These are phyloP conservation scores for Globisporangium sylvaticum DNA, from an alignment of 352 stramenopile genomes.

Conservation along the genomic window DNA sequence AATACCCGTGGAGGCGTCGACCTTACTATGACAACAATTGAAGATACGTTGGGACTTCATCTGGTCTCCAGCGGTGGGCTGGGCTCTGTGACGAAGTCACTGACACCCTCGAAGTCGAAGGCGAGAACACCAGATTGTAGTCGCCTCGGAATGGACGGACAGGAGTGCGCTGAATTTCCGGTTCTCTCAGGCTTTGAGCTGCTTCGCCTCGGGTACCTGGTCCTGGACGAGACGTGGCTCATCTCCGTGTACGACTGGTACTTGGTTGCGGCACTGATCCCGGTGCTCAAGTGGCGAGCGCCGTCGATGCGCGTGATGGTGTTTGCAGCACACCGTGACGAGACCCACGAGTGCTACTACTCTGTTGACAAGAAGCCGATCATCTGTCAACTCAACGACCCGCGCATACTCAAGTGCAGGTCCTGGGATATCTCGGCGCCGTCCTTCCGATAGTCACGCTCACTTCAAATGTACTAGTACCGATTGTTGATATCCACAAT, in stretches of 20 bases:
- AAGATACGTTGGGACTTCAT: slow-evolving; percentile 6
- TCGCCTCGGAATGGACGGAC: neutral
- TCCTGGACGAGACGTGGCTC: neutral
- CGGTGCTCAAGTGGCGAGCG: neutral
- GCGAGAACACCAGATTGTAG: neutral
- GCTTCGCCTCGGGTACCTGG: slow-evolving; percentile 13
- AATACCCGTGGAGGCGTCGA: neutral
- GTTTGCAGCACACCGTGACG: neutral
- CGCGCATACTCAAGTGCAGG: neutral
- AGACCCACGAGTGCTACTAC: neutral
- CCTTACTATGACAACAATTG: neutral
- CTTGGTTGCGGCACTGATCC: neutral
- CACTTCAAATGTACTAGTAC: too few relatives aligned
- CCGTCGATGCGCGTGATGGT: neutral
- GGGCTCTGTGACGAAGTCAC: neutral
- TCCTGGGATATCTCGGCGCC: neutral
- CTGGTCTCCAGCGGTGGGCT: slow-evolving; percentile 9
- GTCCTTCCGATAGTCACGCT: neutral
- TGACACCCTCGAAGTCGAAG: too few relatives aligned
- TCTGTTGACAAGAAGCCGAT: neutral
- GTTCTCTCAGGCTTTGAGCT: slow-evolving; percentile 24
- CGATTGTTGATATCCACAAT: too few relatives aligned
- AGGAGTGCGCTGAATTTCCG: too few relatives aligned
- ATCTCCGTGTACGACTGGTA: neutral
- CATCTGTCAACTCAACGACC: neutral